Percentiles rank a stretch among this genome's conserved stretches.
Evolutionary conservation across 345 rosid species (phyloP).

Genomic region (Populus davidiana): DNA sequence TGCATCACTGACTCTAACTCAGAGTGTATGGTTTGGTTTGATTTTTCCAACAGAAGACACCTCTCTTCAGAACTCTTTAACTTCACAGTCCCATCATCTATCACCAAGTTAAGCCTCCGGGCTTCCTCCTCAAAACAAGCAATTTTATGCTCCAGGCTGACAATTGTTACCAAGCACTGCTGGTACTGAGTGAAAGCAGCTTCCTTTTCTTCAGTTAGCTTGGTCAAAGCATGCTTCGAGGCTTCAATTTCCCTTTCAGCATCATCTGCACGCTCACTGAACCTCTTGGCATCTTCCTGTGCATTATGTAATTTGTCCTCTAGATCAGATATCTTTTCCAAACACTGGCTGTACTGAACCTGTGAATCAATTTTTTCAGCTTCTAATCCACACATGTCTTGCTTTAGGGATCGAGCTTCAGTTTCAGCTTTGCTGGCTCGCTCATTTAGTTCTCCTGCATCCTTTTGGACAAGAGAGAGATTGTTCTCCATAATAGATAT

Average conservation of each 20-base stretch:
- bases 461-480: conserved; percentile 49
- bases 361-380: conserved; percentile 67
- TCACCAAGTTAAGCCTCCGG: conserved; percentile 61
- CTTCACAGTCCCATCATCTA: conserved; percentile 64
- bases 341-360: conserved; percentile 48
- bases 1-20: conserved; percentile 60
- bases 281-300: conserved; percentile 52
- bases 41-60: conserved; percentile 66
- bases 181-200: conserved; percentile 61
- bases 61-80: conserved; percentile 76
- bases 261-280: conserved; percentile 50
- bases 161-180: conserved; percentile 70
- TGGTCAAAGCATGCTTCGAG: conserved; percentile 54
- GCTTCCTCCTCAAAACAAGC: conserved; percentile 60
- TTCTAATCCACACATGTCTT: conserved; percentile 51
- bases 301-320: conserved; percentile 59
- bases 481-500: conserved; percentile 54
- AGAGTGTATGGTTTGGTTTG: conserved; percentile 67
- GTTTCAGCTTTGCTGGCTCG: conserved; percentile 61
- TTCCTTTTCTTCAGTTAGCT: conserved; percentile 65
- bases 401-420: conserved; percentile 51
- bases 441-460: conserved; percentile 58
- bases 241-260: conserved; percentile 70
- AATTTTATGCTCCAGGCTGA: conserved; percentile 61
- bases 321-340: conserved; percentile 55